A percentile compares a stretch with the other conserved stretches of the same genome.
These are phyloP conservation scores for Yarrowia galli DNA, from an alignment of 1,139 yeast species.

Conservation along the genomic window DNA sequence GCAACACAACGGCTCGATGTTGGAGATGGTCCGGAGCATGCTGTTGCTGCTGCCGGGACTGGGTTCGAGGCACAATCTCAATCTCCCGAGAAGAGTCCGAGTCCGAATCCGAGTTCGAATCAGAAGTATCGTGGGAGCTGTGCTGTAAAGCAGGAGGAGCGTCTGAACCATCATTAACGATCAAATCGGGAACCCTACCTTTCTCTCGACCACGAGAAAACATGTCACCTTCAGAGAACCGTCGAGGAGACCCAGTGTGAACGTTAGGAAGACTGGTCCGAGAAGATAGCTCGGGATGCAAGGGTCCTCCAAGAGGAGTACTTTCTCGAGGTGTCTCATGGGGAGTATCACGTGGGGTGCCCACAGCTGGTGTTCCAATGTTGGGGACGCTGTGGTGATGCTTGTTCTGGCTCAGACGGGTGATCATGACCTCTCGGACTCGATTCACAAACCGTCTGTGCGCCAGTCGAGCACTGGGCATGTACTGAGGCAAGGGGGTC, in stretches of 20 bases:
- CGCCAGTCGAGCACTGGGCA: slow-evolving; percentile 59
- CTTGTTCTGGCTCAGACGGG: slow-evolving; percentile 27
- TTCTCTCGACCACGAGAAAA: too few species aligned
- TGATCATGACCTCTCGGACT: slow-evolving; percentile 51
- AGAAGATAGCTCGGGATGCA: slow-evolving; percentile 6
- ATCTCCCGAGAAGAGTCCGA: slow-evolving; percentile 20
- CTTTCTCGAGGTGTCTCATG: slow-evolving; percentile 1
- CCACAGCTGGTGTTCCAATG: slow-evolving; percentile 23
- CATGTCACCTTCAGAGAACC: neutral
- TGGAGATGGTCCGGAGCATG: slow-evolving; percentile 40
- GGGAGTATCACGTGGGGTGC: slow-evolving; percentile 19
- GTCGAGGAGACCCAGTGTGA: slow-evolving; percentile 11
- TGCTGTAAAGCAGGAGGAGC: neutral
- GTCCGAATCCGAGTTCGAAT: slow-evolving; percentile 6
- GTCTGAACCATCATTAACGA: neutral
- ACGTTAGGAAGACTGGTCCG: slow-evolving; percentile 28
- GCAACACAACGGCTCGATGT: slow-evolving; percentile 44
- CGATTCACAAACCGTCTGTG: slow-evolving; percentile 57
- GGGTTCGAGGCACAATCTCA: slow-evolving; percentile 28
- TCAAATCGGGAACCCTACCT: neutral
- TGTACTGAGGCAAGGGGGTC: slow-evolving; percentile 58
- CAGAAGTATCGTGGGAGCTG: neutral
- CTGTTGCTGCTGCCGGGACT: slow-evolving; percentile 37
- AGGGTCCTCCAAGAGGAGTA: slow-evolving; percentile 4
- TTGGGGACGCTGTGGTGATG: slow-evolving; percentile 17